phyloP scores from a whole-genome alignment of 2,329 filamentous ascomycete genomes.

The Sphaerulina populicola region DNA sequence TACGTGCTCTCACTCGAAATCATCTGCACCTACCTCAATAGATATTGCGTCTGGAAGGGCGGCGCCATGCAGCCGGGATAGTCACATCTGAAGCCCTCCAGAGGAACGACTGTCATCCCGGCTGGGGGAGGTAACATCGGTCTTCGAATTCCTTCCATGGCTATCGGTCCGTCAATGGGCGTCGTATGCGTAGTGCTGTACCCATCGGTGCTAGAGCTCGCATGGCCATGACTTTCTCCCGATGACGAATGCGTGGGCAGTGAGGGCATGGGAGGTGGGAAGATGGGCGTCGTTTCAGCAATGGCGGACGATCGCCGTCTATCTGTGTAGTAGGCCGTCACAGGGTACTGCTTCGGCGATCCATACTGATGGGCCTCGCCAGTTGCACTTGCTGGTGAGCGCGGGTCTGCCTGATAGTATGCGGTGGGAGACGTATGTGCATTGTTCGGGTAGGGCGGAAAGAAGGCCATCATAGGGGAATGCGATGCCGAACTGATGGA shows the following conservation, averaged over 20 bases:
- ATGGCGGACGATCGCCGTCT: conserved; percentile 20
- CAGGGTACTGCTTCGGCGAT: conserved; percentile 21
- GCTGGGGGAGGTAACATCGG: conserved; percentile 29
- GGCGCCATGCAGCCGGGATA: conserved; percentile 58
- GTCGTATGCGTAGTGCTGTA: conserved; percentile 33
- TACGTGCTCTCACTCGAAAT: conserved; percentile 4
- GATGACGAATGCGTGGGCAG: conserved; percentile 28
- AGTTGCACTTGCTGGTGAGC: conserved; percentile 25
- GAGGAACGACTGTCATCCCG: conserved; percentile 29
- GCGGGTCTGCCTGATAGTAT: conserved; percentile 11
- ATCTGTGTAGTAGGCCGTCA: conserved; percentile 20
- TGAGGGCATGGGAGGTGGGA: conserved; percentile 18
- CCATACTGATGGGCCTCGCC: conserved; percentile 22
- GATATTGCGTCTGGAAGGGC: conserved; percentile 68
- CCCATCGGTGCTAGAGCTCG: conserved; percentile 28
- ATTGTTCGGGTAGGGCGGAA: conserved; percentile 19
- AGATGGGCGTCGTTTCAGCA: conserved; percentile 11
- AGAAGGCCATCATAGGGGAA: conserved; percentile 24
- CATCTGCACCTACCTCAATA: conserved; percentile 52
- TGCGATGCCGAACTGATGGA: conserved; percentile 27
- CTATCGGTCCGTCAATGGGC: conserved; percentile 29
- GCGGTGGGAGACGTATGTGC: conserved; percentile 26
- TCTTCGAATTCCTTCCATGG: conserved; percentile 24
- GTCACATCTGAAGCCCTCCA: conserved; percentile 51
- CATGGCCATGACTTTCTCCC: conserved; percentile 27